A percentile compares a stretch with the other conserved stretches of the same genome.
These are phyloP conservation scores for Phylloporus gajari DNA, from an alignment of 1,284 basidiomycete species.

Conservation along the genomic window DNA sequence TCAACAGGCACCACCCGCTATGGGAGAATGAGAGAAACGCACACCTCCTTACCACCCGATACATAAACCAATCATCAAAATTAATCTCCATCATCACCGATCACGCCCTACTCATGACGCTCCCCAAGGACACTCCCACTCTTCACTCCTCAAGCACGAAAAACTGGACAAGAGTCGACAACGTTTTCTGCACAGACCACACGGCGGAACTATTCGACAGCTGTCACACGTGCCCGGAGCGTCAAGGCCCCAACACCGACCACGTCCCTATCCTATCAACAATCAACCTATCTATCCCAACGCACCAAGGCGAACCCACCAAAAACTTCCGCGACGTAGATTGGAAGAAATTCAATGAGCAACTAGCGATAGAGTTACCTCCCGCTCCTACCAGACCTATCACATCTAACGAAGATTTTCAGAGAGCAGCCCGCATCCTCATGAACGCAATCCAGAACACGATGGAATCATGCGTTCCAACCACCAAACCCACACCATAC, in stretches of 20 bases:
- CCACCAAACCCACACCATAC: too few species aligned
- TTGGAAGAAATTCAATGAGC: neutral
- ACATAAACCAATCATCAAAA: slow-evolving; percentile 5
- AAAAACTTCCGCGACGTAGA: neutral
- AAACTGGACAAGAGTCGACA: slow-evolving; percentile 19
- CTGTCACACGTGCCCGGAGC: neutral
- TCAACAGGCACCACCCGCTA: neutral
- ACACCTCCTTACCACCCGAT: slow-evolving; percentile 48
- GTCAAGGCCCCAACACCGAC: slow-evolving; percentile 6
- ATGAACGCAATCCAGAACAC: too few species aligned
- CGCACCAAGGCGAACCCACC: too few species aligned
- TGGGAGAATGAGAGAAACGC: slow-evolving; percentile 33
- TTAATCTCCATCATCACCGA: neutral
- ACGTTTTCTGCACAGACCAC: slow-evolving; percentile 16
- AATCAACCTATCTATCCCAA: neutral
- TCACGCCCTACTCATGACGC: slow-evolving; percentile 2
- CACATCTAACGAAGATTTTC: neutral
- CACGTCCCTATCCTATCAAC: slow-evolving; percentile 9
- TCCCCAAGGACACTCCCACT: slow-evolving; percentile 8
- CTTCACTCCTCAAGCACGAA: slow-evolving; percentile 3
- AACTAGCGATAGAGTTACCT: too few species aligned
- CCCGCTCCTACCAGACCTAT: too few species aligned
- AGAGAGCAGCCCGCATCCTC: too few species aligned
- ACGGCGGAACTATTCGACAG: neutral
- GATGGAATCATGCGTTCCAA: too few species aligned